phyloP scores from a whole-genome alignment of 2,329 filamentous ascomycete species.

The Fusarium avenaceum region DNA sequence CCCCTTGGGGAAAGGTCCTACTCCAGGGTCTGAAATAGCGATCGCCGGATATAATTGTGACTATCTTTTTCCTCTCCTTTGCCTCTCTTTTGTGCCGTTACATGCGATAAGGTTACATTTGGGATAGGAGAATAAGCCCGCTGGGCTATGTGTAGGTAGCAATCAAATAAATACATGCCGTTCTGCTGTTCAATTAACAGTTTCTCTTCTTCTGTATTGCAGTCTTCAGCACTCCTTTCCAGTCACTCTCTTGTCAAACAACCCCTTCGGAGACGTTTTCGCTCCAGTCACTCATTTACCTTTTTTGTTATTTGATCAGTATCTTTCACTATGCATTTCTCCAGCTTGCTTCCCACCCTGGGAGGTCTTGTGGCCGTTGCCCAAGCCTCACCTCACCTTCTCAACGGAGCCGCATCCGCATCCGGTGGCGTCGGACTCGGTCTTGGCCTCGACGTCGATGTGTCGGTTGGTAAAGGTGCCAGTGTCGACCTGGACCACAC shows the following conservation, averaged over 20 bases:
- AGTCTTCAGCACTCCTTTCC: slow-evolving; percentile 28
- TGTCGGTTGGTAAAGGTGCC: too few species aligned
- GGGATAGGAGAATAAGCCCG: slow-evolving; percentile 11
- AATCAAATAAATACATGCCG: not conserved
- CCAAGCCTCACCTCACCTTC: slow-evolving; percentile 40
- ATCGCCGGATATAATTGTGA: slow-evolving; percentile 33
- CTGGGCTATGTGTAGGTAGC: slow-evolving; percentile 1
- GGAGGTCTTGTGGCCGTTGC: slow-evolving; percentile 38
- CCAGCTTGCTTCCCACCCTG: slow-evolving; percentile 31
- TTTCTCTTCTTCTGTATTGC: slow-evolving; percentile 3
- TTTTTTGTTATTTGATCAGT: slow-evolving; percentile 31
- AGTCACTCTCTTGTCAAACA: slow-evolving; percentile 37
- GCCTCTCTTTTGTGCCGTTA: too few species aligned
- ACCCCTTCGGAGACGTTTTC: slow-evolving; percentile 23
- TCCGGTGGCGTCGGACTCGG: slow-evolving; percentile 9
- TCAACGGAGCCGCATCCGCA: not conserved
- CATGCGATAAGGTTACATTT: slow-evolving; percentile 2
- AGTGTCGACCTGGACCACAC: not conserved
- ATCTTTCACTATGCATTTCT: slow-evolving; percentile 35
- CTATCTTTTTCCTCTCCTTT: slow-evolving; percentile 1
- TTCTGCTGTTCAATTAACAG: not conserved
- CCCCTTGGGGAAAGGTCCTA: not conserved
- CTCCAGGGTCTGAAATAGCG: slow-evolving; percentile 30
- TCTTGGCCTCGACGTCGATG: not conserved
- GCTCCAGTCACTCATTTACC: slow-evolving; percentile 44